Conservation (phyloP, 2,329 filamentous ascomycete genomes). For the Colletotrichum incanum region DNA sequence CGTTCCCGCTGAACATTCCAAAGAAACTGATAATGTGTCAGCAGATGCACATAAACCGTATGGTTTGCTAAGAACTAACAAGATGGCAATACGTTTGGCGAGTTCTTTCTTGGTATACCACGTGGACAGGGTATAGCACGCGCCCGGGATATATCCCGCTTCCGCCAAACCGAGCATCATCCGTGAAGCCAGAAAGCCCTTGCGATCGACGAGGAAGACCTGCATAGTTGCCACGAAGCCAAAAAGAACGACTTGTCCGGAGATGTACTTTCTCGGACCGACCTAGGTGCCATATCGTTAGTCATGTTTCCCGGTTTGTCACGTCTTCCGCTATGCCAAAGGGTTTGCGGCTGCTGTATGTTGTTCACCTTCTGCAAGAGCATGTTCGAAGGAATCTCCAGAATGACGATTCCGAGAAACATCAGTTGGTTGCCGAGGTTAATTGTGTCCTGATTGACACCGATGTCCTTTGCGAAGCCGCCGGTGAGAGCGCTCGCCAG, state of each 20-base stretch:
- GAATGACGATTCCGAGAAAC: constrained; percentile 64
- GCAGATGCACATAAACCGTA: neutral
- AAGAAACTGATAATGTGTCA: constrained; percentile 55
- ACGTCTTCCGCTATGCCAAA: neutral
- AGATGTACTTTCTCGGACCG: constrained; percentile 65
- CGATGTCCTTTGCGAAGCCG: constrained; percentile 61
- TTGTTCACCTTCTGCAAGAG: constrained; percentile 52
- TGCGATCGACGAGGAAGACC: constrained; percentile 57
- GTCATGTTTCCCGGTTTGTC: neutral
- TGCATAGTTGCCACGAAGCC: constrained; percentile 63
- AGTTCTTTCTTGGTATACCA: constrained; percentile 66
- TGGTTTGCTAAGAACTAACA: constrained; percentile 44
- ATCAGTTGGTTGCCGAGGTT: constrained; percentile 69
- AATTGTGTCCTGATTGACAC: constrained; percentile 62
- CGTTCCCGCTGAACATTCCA: constrained; percentile 67
- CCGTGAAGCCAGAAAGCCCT: constrained; percentile 61
- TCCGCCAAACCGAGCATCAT: constrained; percentile 63
- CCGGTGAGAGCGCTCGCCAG: constrained; percentile 66
- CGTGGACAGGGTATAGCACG: constrained; percentile 65
- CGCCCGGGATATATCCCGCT: constrained; percentile 67
- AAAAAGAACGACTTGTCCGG: constrained; percentile 63
- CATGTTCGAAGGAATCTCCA: constrained; percentile 68
- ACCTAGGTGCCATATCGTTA: constrained; percentile 47
- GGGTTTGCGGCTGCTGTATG: too few relatives aligned
- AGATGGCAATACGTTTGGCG: constrained; percentile 62